phyloP scores from a whole-genome alignment of 257 asterid genomes.

The Jacaranda copaia region DNA sequence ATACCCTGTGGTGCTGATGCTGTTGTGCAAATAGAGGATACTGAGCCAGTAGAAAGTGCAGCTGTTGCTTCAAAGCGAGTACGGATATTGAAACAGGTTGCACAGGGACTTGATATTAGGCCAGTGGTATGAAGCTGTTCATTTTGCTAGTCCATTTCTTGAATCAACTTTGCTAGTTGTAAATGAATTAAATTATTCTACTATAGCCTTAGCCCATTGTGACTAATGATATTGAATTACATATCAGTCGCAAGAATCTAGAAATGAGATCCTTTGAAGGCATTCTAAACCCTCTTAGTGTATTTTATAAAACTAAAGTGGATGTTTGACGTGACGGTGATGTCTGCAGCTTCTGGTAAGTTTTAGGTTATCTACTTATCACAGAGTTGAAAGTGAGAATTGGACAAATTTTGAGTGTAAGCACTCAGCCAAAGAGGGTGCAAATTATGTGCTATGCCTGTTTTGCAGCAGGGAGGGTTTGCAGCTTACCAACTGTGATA shows the following conservation, averaged over 20 bases:
- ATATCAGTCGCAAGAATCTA: background rate
- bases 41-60: conserved; percentile 53
- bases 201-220: background rate
- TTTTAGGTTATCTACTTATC: too few relatives aligned
- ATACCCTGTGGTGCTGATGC: conserved; percentile 95
- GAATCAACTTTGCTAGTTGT: conserved; percentile 3
- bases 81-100: conserved; percentile 66
- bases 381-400: too few relatives aligned
- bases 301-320: too few relatives aligned
- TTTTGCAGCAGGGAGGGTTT: too few relatives aligned
- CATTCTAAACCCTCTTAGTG: too few relatives aligned
- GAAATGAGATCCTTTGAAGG: too few relatives aligned
- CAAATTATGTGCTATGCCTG: too few relatives aligned
- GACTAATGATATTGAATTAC: conserved; percentile 1
- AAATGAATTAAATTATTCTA: background rate
- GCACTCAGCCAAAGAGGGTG: too few relatives aligned
- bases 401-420: too few relatives aligned
- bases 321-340: too few relatives aligned
- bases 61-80: conserved; percentile 59
- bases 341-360: too few relatives aligned
- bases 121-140: conserved; percentile 75
- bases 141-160: conserved; percentile 33
- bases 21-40: conserved; percentile 95
- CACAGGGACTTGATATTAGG: conserved; percentile 80
- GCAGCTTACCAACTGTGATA: too few relatives aligned